Evolutionary conservation across 2,329 filamentous ascomycete species (phyloP).

Genomic region (Aureobasidium subglaciale): DNA sequence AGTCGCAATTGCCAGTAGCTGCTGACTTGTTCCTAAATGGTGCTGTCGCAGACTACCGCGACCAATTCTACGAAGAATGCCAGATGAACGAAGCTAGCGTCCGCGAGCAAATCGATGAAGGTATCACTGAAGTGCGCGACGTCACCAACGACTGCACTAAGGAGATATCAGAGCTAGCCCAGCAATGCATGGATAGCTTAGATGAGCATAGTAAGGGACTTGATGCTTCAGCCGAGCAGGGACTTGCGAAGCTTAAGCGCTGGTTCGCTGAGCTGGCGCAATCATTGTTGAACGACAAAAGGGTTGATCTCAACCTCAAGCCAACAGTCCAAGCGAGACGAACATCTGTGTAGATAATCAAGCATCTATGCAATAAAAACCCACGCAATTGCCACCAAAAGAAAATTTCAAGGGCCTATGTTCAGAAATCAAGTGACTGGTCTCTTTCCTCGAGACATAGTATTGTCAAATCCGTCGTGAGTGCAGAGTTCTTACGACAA

Average conservation of each 20-base stretch:
- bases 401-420: too few relatives aligned
- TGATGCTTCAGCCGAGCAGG: background rate
- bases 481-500: too few relatives aligned
- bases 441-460: too few relatives aligned
- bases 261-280: background rate
- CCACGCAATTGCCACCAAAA: too few relatives aligned
- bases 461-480: too few relatives aligned
- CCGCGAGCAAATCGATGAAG: background rate
- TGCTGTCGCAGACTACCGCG: background rate
- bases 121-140: background rate
- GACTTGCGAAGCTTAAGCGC: background rate
- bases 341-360: background rate
- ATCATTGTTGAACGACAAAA: background rate
- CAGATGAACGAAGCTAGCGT: background rate
- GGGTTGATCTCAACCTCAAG: too few relatives aligned
- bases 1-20: background rate
- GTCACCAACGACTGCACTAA: background rate
- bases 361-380: too few relatives aligned
- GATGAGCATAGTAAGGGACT: background rate
- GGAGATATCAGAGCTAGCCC: background rate
- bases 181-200: background rate
- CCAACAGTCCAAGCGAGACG: background rate
- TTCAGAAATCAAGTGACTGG: too few relatives aligned
- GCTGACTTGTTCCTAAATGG: background rate
- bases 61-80: constrained; percentile 6